Base-by-base conservation (phyloP, 2,329 filamentous ascomycete genomes). In the Hyphodiscus sp. region DNA sequence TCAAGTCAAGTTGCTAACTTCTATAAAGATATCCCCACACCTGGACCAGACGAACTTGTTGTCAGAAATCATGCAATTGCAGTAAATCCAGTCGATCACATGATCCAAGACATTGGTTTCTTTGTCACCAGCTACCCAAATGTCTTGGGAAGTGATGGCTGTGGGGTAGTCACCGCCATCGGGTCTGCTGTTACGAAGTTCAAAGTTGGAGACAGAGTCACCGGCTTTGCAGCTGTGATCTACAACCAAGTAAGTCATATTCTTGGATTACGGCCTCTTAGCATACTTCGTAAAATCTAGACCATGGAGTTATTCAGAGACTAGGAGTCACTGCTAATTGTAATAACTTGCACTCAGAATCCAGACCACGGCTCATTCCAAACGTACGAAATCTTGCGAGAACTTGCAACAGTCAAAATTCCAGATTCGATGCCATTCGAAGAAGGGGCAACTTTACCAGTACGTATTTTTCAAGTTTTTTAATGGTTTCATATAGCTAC, bases 161-260 rank as follows among this genome's bases (percentile, higher is more conserved):
- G 49, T 29, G 60, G 61, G 2, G 41, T 57, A 9, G 49, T 63
- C 1, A 20, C 33, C n/a, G 49, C 50, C 2, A 38, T 61, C 13
- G 60, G 60, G 4, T 45, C 52, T 18, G 38, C 38, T 1, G 57
- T 63, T 2, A 59, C 57, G 0, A 58, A 54, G n/a, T 63, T 63
- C 54, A 55, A 56, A 20, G 38, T 49, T 9, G 59, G 60, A n/a
- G 61, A 63, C 71, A 74, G 2, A 65, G 78, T 62, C 75, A 79
- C 57, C 74, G 78, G 61, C 2, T 62, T 59, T 41, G 55, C 41
- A 16, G 55, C 66, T 65, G 7, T 80, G 80, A 60, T 78, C 76
- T 48, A 62, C 30, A 62, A 59, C 16, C 47, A 4, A 8, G 23
- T 8, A 26, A 26, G 23, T 8, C 23, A 26, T 3, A 26, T n/a